phyloP scores from a whole-genome alignment of 1,284 basidiomycete species.

The Microbotryum scabiosae region DNA sequence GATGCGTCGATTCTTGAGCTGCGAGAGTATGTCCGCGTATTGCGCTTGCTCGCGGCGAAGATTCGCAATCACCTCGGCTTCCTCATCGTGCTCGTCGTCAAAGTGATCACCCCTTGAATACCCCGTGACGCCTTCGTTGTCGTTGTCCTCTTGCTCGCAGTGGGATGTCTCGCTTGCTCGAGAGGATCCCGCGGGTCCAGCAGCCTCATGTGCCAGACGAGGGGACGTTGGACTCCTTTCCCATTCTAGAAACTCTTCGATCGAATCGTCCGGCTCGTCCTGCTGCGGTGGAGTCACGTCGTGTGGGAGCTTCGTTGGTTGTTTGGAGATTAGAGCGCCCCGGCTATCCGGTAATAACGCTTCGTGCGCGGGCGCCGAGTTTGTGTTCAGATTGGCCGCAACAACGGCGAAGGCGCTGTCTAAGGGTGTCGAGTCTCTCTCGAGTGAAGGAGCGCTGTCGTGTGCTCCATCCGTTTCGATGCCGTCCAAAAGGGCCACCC shows the following conservation, averaged over 20 bases:
- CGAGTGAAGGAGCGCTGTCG: too few species aligned
- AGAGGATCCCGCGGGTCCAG: background rate
- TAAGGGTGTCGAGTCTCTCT: too few species aligned
- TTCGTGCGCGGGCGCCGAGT: too few species aligned
- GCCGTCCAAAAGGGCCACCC: too few species aligned
- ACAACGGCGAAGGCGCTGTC: too few species aligned
- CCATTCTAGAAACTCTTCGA: conserved; percentile 15
- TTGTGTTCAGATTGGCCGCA: too few species aligned
- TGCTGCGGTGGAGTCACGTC: background rate
- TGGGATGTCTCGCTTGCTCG: conserved; percentile 30
- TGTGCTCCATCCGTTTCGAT: too few species aligned
- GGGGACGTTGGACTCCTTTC: conserved; percentile 19
- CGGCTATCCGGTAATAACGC: too few species aligned
- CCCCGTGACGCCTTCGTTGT: background rate
- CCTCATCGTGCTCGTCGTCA: conserved; percentile 28
- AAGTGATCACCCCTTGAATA: conserved; percentile 1
- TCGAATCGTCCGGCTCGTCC: background rate
- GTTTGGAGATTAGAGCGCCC: too few species aligned
- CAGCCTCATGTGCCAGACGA: background rate
- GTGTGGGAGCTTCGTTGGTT: too few species aligned
- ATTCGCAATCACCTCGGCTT: conserved; percentile 20
- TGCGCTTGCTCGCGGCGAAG: conserved; percentile 38
- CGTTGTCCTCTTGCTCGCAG: conserved; percentile 13
- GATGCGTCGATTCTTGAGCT: conserved; percentile 74
- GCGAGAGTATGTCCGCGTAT: conserved; percentile 81